phyloP scores from a whole-genome alignment of 257 asterid genomes.

The Buddleja alternifolia region DNA sequence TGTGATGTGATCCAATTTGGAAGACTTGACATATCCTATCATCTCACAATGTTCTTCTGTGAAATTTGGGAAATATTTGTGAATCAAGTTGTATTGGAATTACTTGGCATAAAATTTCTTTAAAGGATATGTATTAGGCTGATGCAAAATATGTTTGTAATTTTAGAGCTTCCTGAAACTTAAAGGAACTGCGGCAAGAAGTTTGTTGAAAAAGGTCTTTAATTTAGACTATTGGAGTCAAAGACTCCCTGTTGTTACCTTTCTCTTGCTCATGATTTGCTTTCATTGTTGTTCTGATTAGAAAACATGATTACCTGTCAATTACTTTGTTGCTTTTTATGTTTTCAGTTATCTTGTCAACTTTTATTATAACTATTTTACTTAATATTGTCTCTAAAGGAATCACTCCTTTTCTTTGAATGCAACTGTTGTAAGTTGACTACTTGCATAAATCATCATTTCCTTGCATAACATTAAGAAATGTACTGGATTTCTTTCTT shows the following conservation, averaged over 20 bases:
- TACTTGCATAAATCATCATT: slow-evolving; percentile 3
- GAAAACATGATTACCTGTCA: neutral
- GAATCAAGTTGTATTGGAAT: slow-evolving; percentile 13
- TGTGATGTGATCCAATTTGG: neutral
- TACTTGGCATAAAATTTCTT: neutral
- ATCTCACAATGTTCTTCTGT: slow-evolving; percentile 20
- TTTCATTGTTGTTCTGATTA: neutral
- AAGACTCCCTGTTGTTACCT: neutral
- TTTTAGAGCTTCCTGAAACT: neutral
- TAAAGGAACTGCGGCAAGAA: neutral
- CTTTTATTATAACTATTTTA: neutral
- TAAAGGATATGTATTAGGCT: neutral
- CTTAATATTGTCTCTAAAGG: neutral
- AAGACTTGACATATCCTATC: neutral
- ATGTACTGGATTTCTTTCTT: slow-evolving; percentile 1
- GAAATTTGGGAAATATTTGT: slow-evolving; percentile 16
- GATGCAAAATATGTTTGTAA: slow-evolving; percentile 11
- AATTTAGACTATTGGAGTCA: neutral
- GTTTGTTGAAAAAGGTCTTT: neutral
- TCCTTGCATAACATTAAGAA: neutral
- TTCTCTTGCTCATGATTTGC: slow-evolving; percentile 3
- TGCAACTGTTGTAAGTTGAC: slow-evolving; percentile 15
- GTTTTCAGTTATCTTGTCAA: neutral
- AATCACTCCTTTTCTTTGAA: slow-evolving; percentile 1
- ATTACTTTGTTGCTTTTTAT: neutral